Percentiles rank a stretch among this genome's conserved stretches.
Evolutionary conservation across 257 asterid genomes (phyloP).

Genomic region (Capsicum baccatum): DNA sequence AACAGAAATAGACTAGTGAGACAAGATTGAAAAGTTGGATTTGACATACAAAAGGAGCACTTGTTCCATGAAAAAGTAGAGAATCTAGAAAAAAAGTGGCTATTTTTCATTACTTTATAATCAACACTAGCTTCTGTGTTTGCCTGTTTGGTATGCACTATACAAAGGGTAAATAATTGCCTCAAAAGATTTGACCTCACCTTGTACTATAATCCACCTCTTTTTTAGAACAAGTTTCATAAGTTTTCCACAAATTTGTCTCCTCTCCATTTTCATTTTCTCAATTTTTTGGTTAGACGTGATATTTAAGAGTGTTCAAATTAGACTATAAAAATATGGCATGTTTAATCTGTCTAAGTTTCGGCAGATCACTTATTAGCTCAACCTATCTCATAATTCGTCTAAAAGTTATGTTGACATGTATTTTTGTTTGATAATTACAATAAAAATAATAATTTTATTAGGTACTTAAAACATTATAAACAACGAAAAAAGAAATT

Average conservation of each 20-base stretch:
- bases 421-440: too few species aligned
- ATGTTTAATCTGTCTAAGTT: too few species aligned
- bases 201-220: background rate
- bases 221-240: background rate
- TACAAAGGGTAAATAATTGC: background rate
- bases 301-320: too few species aligned
- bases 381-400: too few species aligned
- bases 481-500: too few species aligned
- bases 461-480: too few species aligned
- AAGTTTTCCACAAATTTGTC: background rate
- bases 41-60: background rate
- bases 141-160: slow-evolving; percentile 4
- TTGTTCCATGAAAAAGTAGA: background rate
- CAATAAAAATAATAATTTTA: too few species aligned
- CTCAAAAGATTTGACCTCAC: slow-evolving; percentile 14
- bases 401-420: too few species aligned
- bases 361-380: too few species aligned
- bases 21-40: background rate
- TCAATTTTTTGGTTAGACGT: too few species aligned
- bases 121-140: background rate
- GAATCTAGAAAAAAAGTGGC: background rate
- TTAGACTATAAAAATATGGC: too few species aligned
- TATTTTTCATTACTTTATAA: background rate
- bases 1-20: background rate
- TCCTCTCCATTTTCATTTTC: background rate